Evolutionary conservation across 2,329 filamentous ascomycete genomes (phyloP), one percentile per base, ranked within the genome.

Genomic region (Talaromyces albobiverticillius): DNA sequence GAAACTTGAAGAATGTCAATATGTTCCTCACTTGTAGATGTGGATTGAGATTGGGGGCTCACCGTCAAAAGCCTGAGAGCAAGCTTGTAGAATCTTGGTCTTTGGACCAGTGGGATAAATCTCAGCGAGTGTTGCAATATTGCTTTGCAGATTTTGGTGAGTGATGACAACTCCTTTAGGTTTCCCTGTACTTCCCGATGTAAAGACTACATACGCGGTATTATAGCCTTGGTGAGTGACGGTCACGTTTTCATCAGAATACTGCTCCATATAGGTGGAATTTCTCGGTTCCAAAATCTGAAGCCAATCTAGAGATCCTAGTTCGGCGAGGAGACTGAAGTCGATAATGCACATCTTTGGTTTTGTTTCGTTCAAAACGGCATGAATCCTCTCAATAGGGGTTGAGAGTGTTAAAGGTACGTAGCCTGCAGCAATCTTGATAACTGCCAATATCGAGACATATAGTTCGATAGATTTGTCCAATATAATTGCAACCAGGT

Each of bases 151-250:
- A 61, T 90, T 95, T 38, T 80, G 75, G 59, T 92, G 86, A 0
- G 88, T 90, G 18, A 95, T 81, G 3, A 88, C 78, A 3, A 95
- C 87, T 2, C 89, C 89, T 64, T 95, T 95, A 0, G 89, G 90
- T 1, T 76, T 77, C 0, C 89, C 90, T 0, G 90, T 95, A 36
- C 87, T 93, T 3, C 91, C 91, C 22, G 88, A 91, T 0, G 89
- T 95, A 67, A 89, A 95, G 1, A 95, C 85, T 16, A 88, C 82
- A 65, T 95, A 95, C 6, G 89, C 86, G 2, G 89, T 66, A 13
- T 83, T 74, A 1, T 78, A 74, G 0, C 75, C 57, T 32, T 42
- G 50, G 50, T 61, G 42, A 11, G 45, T 46, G 18, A 45, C 41
- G 8, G 43, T 46, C 32, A 57, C 31, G 43, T 61, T 60, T 16